These are phyloP conservation scores for Ustilago xerochloae DNA, from an alignment of 1,284 basidiomycete genomes.

Conservation along the genomic window DNA sequence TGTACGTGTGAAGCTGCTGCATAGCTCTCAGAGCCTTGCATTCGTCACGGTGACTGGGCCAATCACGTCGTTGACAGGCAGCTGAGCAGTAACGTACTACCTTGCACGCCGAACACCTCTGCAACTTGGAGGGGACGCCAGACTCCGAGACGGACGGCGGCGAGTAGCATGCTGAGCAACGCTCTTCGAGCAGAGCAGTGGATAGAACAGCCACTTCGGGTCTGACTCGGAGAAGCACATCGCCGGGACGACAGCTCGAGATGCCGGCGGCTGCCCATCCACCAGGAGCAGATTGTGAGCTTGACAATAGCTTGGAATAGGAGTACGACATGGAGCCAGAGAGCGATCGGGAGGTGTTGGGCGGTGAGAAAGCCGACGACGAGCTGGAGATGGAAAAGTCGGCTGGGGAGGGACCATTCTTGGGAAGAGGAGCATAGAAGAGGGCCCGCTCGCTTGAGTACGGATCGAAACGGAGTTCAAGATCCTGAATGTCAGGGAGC, in stretches of 20 bases:
- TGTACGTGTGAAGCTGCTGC: constrained; percentile 35
- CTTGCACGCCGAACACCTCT: constrained; percentile 51
- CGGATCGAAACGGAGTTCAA: constrained; percentile 37
- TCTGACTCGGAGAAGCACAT: constrained; percentile 34
- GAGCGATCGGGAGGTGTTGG: constrained; percentile 19
- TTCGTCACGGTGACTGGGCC: constrained; percentile 45
- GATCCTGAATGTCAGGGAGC: constrained; percentile 39
- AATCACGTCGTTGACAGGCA: constrained; percentile 44
- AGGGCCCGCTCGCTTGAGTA: constrained; percentile 38
- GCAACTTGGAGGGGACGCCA: constrained; percentile 17
- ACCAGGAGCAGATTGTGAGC: constrained; percentile 38
- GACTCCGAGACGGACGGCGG: neutral
- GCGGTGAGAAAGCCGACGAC: constrained; percentile 29
- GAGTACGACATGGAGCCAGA: constrained; percentile 39
- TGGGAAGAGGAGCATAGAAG: constrained; percentile 41
- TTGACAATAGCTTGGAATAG: constrained; percentile 37
- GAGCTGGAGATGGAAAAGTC: constrained; percentile 34
- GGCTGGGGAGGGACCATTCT: constrained; percentile 26
- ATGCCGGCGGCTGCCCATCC: constrained; percentile 42
- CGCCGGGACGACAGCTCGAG: constrained; percentile 38
- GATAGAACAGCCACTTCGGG: constrained; percentile 40
- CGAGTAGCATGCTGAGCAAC: constrained; percentile 43
- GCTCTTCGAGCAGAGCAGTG: constrained; percentile 28
- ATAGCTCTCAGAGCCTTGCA: constrained; percentile 48
- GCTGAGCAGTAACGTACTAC: constrained; percentile 40